Conservation (phyloP, 2,329 filamentous ascomycete genomes). For the Fusarium sulawesiense region DNA sequence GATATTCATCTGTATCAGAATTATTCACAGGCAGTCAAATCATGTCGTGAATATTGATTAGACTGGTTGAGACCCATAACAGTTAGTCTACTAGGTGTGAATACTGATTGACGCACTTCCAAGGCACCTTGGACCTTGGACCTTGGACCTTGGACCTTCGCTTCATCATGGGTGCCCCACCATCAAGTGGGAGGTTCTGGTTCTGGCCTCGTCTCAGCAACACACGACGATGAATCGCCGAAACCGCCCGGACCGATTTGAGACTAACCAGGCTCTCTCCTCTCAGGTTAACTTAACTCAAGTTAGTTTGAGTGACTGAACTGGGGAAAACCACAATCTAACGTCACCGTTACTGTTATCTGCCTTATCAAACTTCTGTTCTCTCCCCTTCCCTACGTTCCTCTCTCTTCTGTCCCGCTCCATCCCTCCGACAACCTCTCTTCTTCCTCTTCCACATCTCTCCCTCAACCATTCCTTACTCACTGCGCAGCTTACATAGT, state of each 20-base stretch:
- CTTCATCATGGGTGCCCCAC: constrained; percentile 23
- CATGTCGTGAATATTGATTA: neutral
- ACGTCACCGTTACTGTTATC: constrained; percentile 40
- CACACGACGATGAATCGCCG: constrained; percentile 43
- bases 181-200: constrained; percentile 18
- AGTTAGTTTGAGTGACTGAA: neutral
- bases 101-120: constrained; percentile 26
- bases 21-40: neutral
- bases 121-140: constrained; percentile 24
- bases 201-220: constrained; percentile 27
- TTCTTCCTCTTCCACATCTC: constrained; percentile 7
- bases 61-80: constrained; percentile 6
- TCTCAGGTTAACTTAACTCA: neutral
- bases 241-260: constrained; percentile 44
- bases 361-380: constrained; percentile 19
- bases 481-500: constrained; percentile 9
- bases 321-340: constrained; percentile 34
- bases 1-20: constrained; percentile 3
- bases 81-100: constrained; percentile 34
- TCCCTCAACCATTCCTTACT: constrained; percentile 5
- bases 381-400: neutral
- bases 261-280: constrained; percentile 19
- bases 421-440: constrained; percentile 24
- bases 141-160: neutral
- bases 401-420: constrained; percentile 7